Evolutionary conservation across 768 basidiomycete species (phyloP).

Genomic region (Suillus subluteus): DNA sequence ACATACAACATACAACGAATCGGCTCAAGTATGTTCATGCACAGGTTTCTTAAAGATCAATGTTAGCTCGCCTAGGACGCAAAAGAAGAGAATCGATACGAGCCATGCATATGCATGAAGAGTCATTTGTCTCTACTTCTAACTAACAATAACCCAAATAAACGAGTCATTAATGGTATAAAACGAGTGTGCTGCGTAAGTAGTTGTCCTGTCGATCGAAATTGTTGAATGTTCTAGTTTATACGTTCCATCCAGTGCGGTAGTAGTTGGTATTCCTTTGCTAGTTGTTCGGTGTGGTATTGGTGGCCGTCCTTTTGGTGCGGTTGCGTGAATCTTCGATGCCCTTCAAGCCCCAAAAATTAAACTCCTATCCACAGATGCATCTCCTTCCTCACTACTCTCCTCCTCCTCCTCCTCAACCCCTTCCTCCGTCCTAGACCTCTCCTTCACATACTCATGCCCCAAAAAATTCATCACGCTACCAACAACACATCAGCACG

Average conservation of each 20-base stretch:
- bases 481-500: conserved; percentile 19
- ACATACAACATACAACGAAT: background rate
- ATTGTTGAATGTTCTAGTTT: background rate
- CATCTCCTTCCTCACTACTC: conserved; percentile 3
- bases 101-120: background rate
- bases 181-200: conserved; percentile 2
- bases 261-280: background rate
- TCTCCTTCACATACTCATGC: conserved; percentile 51
- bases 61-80: background rate
- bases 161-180: background rate
- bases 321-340: background rate
- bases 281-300: background rate
- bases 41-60: background rate
- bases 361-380: background rate
- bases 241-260: background rate
- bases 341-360: background rate
- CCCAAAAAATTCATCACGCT: conserved; percentile 69
- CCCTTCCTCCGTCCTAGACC: conserved; percentile 4
- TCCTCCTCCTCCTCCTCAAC: background rate
- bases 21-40: background rate
- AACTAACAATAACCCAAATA: background rate
- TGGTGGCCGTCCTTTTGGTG: background rate
- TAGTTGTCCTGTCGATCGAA: background rate
- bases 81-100: background rate
- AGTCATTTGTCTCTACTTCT: background rate